Base-by-base conservation (phyloP, 1,284 basidiomycete species). In the Puccinia coronata region DNA sequence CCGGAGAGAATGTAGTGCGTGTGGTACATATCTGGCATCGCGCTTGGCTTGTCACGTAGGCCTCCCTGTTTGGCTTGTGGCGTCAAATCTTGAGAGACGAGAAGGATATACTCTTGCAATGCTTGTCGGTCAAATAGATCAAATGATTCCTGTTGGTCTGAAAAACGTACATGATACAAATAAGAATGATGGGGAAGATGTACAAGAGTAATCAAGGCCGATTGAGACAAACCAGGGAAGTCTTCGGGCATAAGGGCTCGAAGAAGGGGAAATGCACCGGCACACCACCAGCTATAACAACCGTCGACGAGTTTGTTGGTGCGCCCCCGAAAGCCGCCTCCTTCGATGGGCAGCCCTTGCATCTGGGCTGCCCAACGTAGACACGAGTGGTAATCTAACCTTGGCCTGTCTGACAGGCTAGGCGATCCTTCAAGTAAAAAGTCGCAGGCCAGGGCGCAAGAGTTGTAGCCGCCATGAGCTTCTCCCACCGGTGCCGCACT, bases 211-310 rank as follows among this genome's bases (percentile, higher is more conserved):
- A 31, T 41, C 4, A 43, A 36, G 63, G 63, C 25, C 23, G 8
- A 11, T 36, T 36, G 49, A 28, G 43, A 34, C 57, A 36, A 31
- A 77, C 74, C 74, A 61, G 43, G 39, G 34, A 28, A 67, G 18
- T 65, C 86, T 57, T 82, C 63, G 11, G 90, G 90, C 0, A 92
- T 86, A 16, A 92, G 84, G 28, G 87, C 91, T 77, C 93, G 92
- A 0, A 97, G 87, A 14, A 98, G 87, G 0, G 90, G 89, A 85
- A 97, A 93, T n/a, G 92, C 90, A 0, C 96, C 96, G 1, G 93
- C 96, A 39, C 96, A 93, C 93, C 95, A 99, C 97, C 97, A 99
- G 43, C 93, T 92, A 86, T 99, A 99, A 87, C 97, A 99, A 2
- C 96, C 97, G 85, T 99, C 97, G 0, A 99, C 96, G 18, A 99